A percentile compares a stretch with the other conserved stretches of the same genome.
These are phyloP conservation scores for Leptomonas pyrrhocoris DNA, from an alignment of 208 protist species.

Conservation along the genomic window DNA sequence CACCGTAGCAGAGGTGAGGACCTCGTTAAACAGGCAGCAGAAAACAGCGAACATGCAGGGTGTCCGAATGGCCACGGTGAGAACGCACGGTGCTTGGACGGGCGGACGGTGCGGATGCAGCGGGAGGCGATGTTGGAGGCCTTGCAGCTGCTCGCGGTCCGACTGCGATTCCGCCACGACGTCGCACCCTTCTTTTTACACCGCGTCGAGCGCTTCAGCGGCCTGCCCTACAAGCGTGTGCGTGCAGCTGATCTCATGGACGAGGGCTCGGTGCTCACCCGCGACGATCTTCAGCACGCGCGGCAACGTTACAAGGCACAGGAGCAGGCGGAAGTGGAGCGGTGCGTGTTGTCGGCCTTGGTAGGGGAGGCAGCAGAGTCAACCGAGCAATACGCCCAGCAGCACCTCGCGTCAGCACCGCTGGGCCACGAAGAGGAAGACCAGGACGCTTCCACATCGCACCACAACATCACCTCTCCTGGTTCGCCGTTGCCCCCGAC, in stretches of 20 bases:
- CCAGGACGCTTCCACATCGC: neutral
- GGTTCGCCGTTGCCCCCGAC: neutral
- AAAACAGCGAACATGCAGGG: neutral
- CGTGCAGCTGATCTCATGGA: slow-evolving; percentile 43
- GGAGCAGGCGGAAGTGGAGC: slow-evolving; percentile 54
- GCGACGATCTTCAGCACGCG: slow-evolving; percentile 41
- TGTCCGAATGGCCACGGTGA: neutral
- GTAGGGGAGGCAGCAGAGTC: slow-evolving; percentile 49
- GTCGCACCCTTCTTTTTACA: slow-evolving; percentile 70
- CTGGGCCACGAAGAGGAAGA: neutral
- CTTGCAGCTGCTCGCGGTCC: slow-evolving; percentile 48
- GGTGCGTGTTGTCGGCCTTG: slow-evolving; percentile 69
- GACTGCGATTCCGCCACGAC: slow-evolving; percentile 52
- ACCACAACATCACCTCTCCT: neutral
- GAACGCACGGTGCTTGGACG: neutral
- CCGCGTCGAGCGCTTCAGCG: slow-evolving; percentile 68
- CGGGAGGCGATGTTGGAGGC: slow-evolving; percentile 50
- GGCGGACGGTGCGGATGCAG: slow-evolving; percentile 13
- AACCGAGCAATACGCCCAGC: slow-evolving; percentile 38
- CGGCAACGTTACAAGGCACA: slow-evolving; percentile 45
- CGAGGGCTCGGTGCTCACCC: slow-evolving; percentile 40
- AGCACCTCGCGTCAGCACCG: neutral
- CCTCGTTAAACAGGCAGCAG: neutral
- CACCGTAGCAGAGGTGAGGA: no score
- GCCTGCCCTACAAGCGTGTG: slow-evolving; percentile 62